Evolutionary conservation across 2,329 filamentous ascomycete genomes (phyloP).

Genomic region (Alternaria sp.): DNA sequence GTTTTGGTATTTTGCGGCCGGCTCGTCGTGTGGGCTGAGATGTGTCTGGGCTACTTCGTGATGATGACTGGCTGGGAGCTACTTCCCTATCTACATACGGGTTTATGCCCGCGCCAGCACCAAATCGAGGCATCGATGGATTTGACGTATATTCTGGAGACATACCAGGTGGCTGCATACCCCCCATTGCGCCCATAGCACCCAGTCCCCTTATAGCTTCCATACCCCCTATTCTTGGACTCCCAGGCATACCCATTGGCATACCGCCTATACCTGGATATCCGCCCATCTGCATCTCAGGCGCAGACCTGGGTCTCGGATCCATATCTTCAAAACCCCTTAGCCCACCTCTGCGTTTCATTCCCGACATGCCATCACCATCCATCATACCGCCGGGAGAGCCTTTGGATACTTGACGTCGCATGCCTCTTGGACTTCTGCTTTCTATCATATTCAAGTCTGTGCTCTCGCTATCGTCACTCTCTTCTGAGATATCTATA

Average conservation of each 20-base stretch:
- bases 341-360: slow-evolving; percentile 1
- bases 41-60: not conserved
- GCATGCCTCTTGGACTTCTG: slow-evolving; percentile 2
- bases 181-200: slow-evolving; percentile 3
- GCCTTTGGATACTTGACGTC: not conserved
- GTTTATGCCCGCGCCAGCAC: not conserved
- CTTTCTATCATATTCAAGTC: not conserved
- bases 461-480: slow-evolving; percentile 11
- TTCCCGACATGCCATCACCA: slow-evolving; percentile 3
- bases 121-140: slow-evolving; percentile 7
- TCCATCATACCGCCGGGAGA: slow-evolving; percentile 1
- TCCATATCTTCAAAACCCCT: not conserved
- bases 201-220: slow-evolving; percentile 1
- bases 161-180: slow-evolving; percentile 9
- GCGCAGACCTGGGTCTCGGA: slow-evolving; percentile 9
- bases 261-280: slow-evolving; percentile 2
- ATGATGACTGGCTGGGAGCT: slow-evolving; percentile 10
- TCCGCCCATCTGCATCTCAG: slow-evolving; percentile 5
- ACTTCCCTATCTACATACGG: slow-evolving; percentile 8
- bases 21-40: not conserved
- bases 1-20: not conserved
- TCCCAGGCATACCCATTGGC: not conserved
- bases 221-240: not conserved
- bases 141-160: slow-evolving; percentile 19
- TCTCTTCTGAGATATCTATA: slow-evolving; percentile 7